Percentiles rank a stretch among this genome's conserved stretches.
These are phyloP conservation scores for Panaeolus cyanescens DNA, from an alignment of 768 basidiomycete species.

Conservation along the genomic window DNA sequence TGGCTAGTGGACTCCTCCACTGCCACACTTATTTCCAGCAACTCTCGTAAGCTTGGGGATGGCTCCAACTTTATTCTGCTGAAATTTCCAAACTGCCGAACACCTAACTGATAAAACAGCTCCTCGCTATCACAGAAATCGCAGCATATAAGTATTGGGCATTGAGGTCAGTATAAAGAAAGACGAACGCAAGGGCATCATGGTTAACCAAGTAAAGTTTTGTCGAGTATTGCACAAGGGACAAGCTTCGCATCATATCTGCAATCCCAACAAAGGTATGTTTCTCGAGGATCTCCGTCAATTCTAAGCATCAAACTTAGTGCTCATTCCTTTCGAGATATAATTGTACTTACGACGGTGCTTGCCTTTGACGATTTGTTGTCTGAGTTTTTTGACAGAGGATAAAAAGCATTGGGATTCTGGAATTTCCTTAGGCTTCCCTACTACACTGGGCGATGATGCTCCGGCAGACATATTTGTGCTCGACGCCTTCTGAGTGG, in stretches of 20 bases:
- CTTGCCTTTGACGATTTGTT: conserved; percentile 54
- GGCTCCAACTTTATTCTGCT: conserved; percentile 80
- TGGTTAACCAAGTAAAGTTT: conserved; percentile 92
- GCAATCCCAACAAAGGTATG: conserved; percentile 94
- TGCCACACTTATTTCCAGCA: conserved; percentile 80
- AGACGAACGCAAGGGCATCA: conserved; percentile 74
- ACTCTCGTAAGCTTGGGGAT: conserved; percentile 66
- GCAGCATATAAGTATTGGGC: not conserved
- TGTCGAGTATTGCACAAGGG: conserved; percentile 85
- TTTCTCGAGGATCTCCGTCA: conserved; percentile 81
- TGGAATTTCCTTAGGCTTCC: conserved; percentile 54
- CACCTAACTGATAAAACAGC: conserved; percentile 90
- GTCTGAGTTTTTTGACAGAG: conserved; percentile 71
- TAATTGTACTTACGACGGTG: conserved; percentile 61
- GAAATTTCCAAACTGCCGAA: conserved; percentile 89
- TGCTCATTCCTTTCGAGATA: not conserved
- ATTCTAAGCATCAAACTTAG: conserved; percentile 45
- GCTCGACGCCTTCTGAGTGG: conserved; percentile 14
- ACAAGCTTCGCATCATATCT: conserved; percentile 70
- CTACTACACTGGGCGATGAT: conserved; percentile 14
- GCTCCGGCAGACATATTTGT: conserved; percentile 5
- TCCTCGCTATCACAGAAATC: conserved; percentile 63
- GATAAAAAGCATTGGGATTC: conserved; percentile 79
- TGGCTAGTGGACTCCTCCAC: conserved; percentile 59
- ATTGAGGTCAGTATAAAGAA: not conserved